A percentile compares a stretch with the other conserved stretches of the same genome.
Evolutionary conservation across 495 filamentous ascomycete genomes (phyloP).

Genomic region (Penicillium longicatenatum): DNA sequence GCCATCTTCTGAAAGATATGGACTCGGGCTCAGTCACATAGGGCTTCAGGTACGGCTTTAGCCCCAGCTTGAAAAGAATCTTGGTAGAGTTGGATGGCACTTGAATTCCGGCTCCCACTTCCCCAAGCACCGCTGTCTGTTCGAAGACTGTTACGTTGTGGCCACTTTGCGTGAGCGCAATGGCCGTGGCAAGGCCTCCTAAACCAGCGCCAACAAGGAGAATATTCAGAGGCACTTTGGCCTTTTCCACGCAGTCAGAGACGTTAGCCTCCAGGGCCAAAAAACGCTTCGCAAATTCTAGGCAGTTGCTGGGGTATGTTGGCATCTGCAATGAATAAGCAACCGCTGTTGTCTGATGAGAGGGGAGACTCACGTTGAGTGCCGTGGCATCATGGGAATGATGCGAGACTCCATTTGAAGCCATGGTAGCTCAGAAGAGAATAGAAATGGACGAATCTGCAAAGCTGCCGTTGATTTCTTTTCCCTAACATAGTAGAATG

Average conservation of each 20-base stretch:
- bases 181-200: constrained; percentile 50
- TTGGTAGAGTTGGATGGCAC: constrained; percentile 55
- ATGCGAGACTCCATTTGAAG: constrained; percentile 1
- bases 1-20: constrained; percentile 46
- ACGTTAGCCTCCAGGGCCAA: not conserved
- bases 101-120: constrained; percentile 54
- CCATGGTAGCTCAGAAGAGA: not conserved
- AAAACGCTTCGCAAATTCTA: constrained; percentile 13
- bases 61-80: constrained; percentile 44
- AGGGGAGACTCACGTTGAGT: not conserved
- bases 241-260: not conserved
- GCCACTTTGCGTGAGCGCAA: constrained; percentile 43
- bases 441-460: not conserved
- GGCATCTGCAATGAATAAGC: constrained; percentile 7
- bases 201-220: constrained; percentile 38
- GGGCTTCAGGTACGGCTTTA: constrained; percentile 33
- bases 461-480: not conserved
- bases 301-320: constrained; percentile 19
- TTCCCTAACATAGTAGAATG: not conserved
- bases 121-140: constrained; percentile 41
- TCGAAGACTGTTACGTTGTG: constrained; percentile 53
- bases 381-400: constrained; percentile 1
- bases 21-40: constrained; percentile 37
- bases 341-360: too few species aligned
- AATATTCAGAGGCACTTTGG: constrained; percentile 27